Evolutionary conservation across 2,329 filamentous ascomycete species (phyloP).

Genomic region (Aureobasidium lini): DNA sequence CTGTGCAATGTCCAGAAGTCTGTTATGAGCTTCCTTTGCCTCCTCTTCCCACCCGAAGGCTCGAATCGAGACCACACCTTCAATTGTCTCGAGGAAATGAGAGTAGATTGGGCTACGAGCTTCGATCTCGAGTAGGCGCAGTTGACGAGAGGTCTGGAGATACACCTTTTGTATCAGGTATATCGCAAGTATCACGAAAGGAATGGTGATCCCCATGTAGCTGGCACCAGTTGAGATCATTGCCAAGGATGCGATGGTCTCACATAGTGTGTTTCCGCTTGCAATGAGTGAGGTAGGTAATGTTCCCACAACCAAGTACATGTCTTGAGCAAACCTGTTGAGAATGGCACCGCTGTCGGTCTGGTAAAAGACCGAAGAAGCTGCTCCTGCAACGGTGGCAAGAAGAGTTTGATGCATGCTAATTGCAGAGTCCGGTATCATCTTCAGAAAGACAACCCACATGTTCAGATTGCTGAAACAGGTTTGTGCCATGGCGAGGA

Average conservation of each 20-base stretch:
- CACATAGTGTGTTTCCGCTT: slow-evolving; percentile 29
- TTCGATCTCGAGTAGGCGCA: slow-evolving; percentile 48
- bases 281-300: slow-evolving; percentile 20
- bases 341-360: slow-evolving; percentile 36
- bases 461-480: background rate
- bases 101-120: slow-evolving; percentile 43
- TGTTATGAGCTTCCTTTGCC: slow-evolving; percentile 36
- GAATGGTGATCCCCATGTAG: slow-evolving; percentile 34
- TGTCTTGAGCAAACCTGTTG: slow-evolving; percentile 22
- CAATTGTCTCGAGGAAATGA: slow-evolving; percentile 45
- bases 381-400: slow-evolving; percentile 16
- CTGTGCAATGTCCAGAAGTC: slow-evolving; percentile 34
- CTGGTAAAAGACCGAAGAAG: slow-evolving; percentile 32
- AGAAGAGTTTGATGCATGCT: slow-evolving; percentile 27
- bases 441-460: slow-evolving; percentile 8
- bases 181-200: slow-evolving; percentile 25
- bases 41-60: slow-evolving; percentile 42
- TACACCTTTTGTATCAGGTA: slow-evolving; percentile 27
- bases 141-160: slow-evolving; percentile 40
- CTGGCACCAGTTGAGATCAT: slow-evolving; percentile 23
- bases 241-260: background rate
- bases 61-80: slow-evolving; percentile 43
- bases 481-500: background rate
- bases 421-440: slow-evolving; percentile 13
- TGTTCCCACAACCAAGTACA: slow-evolving; percentile 29